phyloP scores from a whole-genome alignment of 257 asterid genomes.

The Petrea volubilis region DNA sequence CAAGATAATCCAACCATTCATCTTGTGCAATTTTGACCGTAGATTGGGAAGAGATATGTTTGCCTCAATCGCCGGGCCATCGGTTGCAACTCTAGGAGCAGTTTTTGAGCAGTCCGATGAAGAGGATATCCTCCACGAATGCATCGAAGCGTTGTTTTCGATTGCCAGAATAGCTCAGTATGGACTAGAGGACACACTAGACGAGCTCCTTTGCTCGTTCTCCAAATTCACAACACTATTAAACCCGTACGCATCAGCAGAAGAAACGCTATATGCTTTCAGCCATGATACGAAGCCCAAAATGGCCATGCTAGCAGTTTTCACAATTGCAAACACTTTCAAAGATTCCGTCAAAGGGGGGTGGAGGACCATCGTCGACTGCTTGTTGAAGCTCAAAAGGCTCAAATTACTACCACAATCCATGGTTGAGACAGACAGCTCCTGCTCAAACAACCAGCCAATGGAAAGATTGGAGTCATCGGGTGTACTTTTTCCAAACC shows the following conservation, averaged over 20 bases:
- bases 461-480: constrained; percentile 29
- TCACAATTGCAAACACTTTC: constrained; percentile 76
- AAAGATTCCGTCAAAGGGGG: constrained; percentile 76
- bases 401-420: constrained; percentile 84
- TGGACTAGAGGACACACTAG: constrained; percentile 82
- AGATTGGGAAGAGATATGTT: constrained; percentile 88
- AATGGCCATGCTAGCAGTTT: constrained; percentile 88
- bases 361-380: constrained; percentile 92
- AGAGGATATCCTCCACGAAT: constrained; percentile 81
- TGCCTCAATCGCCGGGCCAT: constrained; percentile 84
- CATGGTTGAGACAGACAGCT: constrained; percentile 52
- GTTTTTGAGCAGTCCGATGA: constrained; percentile 83
- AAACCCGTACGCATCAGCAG: constrained; percentile 79
- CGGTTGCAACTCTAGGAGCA: constrained; percentile 82
- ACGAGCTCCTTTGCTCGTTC: constrained; percentile 76
- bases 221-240: constrained; percentile 83
- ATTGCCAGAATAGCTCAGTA: constrained; percentile 82
- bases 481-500: constrained; percentile 30
- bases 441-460: background rate
- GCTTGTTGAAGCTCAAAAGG: constrained; percentile 84
- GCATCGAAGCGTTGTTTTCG: constrained; percentile 78
- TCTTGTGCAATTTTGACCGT: constrained; percentile 62
- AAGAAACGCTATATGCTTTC: constrained; percentile 79
- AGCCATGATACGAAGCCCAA: constrained; percentile 86
- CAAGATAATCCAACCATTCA: constrained; percentile 57